These are phyloP conservation scores for Penicillium alfredii DNA, from an alignment of 495 filamentous ascomycete genomes.

Conservation along the genomic window DNA sequence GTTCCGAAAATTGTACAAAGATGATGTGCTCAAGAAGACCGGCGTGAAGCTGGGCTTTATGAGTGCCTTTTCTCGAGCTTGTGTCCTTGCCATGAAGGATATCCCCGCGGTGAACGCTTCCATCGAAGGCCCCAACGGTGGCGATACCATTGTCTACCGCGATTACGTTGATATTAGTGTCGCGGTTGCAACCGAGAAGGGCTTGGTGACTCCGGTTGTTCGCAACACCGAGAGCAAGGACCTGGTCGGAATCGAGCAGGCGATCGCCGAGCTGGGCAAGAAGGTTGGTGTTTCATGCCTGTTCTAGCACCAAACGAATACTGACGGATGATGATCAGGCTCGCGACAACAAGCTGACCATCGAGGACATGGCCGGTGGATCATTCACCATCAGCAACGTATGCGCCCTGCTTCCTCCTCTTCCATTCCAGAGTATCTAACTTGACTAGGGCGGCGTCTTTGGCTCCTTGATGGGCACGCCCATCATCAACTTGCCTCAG, in stretches of 20 bases:
- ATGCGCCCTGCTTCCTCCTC: conserved; percentile 13
- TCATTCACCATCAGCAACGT: conserved; percentile 99
- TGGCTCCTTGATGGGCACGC: conserved; percentile 88
- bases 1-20: conserved; percentile 94
- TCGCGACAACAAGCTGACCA: conserved; percentile 92
- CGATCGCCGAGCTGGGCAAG: conserved; percentile 90
- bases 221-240: conserved; percentile 87
- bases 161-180: conserved; percentile 98
- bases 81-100: conserved; percentile 88
- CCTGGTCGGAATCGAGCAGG: conserved; percentile 80
- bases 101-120: conserved; percentile 95
- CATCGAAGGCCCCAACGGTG: conserved; percentile 90
- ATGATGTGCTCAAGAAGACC: conserved; percentile 89
- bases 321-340: conserved; percentile 46
- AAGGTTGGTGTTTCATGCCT: conserved; percentile 52
- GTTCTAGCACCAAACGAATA: neutral
- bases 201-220: conserved; percentile 92
- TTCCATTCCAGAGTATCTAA: conserved; percentile 15
- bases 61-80: conserved; percentile 92
- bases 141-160: conserved; percentile 95
- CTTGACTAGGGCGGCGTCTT: conserved; percentile 57
- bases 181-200: conserved; percentile 96
- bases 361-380: conserved; percentile 98
- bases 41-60: conserved; percentile 98
- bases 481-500: conserved; percentile 98